Base-by-base conservation (phyloP, 768 basidiomycete species). In the Auricularia cornea region DNA sequence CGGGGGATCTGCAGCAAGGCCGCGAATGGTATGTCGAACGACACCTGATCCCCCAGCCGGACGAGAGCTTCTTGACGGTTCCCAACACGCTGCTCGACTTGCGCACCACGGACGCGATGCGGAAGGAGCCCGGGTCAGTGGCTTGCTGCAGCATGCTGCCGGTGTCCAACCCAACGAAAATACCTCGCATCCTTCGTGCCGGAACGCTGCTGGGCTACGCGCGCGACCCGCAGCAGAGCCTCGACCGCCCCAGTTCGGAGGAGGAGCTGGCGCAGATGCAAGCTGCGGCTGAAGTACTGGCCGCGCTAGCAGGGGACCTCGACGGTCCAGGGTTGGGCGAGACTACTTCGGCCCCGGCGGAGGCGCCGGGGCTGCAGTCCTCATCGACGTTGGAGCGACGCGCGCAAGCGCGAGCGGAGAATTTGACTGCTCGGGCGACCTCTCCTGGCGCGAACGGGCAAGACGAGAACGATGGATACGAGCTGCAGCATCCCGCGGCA, bases 401-500 rank as follows among this genome's bases (percentile, higher is more conserved):
- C 28, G 28, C 16, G 16, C 10, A 18, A 29, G 62, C n/a, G 52
- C 16, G 18, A 3, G 26, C n/a, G 33, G 8, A n/a, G n/a, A n/a
- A n/a, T n/a, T n/a, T n/a, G n/a, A n/a, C n/a, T n/a, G n/a, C n/a
- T n/a, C n/a, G 30, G 26, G 16, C 16, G 10, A 8, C 35, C 16
- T 38, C 10, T 14, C 10, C 16, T 14, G 35, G 35, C 8, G 35
- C 35, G 10, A 14, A 10, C 35, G 8, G 10, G 8, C 35, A 14
- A 38, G 10, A 8, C 35, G 16, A 8, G 8, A 14, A 35, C 5
- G 63, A 60, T 54, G 18, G 51, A 4, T 26, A 62, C 11, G 63
- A 62, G n/a, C 68, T 70, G 4, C 67, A 68, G 4, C 67, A 69
- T 3, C 68, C 70, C 3, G 73, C 73, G 31, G 70, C 66, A 4